Evolutionary conservation across 306 rosid species (phyloP), one percentile per base, ranked within the genome.

Genomic region (Trichosanthes cucumerina): DNA sequence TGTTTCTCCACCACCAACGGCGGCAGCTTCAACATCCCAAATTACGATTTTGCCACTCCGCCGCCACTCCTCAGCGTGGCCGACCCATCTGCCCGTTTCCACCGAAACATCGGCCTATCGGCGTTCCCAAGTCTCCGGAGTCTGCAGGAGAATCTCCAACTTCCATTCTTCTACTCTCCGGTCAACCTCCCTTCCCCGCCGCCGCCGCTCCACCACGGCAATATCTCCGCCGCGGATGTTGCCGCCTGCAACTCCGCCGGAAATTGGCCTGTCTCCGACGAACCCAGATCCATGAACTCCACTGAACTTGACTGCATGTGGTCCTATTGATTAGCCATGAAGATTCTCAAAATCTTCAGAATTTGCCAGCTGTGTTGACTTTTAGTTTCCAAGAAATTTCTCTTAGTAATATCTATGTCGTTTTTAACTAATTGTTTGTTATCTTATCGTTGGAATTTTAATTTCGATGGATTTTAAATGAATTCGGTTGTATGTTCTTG

Each of bases 1-100:
- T 96, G 99, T 92, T 96, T 96, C 99, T 96, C 99, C 99, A 96
- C 96, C 81, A 71, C 99, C 97, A 91, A 90, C 85, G 78, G 81
- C 41, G 82, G 68, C 43, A 74, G 33, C 71, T 43, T 33, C n/a
- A 70, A 21, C 85, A 56, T 63, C 79, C 58, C 31, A 69, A 3
- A 54, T 76, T 76, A 57, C 80, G 68, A 83, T 73, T 78, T 82
- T 58, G 21, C 72, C 81, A 18, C 34, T 26, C 68, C 78, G 50
- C 84, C 79, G 19, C 81, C 78, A 38, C 80, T 15, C 0, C 72
- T 86, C 79, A 18, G 80, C 68, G 15, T 62, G 76, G 1, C 77
- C 6, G 89, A 89, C 69, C 84, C 88, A 2, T 86, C 80, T 75
- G 73, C 85, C 0, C 57, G 87, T 8, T 83, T 83, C 77, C 92